Evolutionary conservation across 2,329 filamentous ascomycete genomes (phyloP), one percentile per base, ranked within the genome.

Genomic region (Alternaria sp.): DNA sequence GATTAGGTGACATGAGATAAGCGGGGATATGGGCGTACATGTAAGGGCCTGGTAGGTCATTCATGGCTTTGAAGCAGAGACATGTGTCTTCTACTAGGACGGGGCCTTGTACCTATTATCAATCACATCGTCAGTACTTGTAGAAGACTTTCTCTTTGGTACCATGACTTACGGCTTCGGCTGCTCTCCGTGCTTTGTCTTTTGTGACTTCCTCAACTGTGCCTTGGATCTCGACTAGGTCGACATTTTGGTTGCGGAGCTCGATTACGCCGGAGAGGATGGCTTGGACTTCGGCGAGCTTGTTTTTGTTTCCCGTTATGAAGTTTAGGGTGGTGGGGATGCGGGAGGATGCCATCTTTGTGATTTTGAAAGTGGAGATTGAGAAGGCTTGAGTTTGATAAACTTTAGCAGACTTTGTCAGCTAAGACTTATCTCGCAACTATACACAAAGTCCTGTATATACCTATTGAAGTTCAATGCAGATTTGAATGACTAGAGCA

Each of bases 61-160:
- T 89, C 65, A 97, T 87, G 20, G 95, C 94, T 76, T 92, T 90
- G 79, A 97, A 99, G 84, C 94, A 96, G 53, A 99, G 86, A 71
- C 94, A 94, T 15, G 96, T 99, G 81, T 99, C 96, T 82, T 99
- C 96, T 11, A 97, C 95, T 43, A 99, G 85, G 9, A 97, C 96
- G 4, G 96, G 94, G 1, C 94, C 94, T 74, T 91, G 85, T 51
- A 96, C 82, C 93, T 96, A 21, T 45, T 0, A 46, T 46, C 8
- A 15, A 46, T 20, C 25, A 46, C 14, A 47, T 25, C 2, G 12
- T 46, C 20, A 46, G 44, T 23, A 9, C 3, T 46, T 23, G 37
- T 3, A 41, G n/a, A 41, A 41, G 37, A 18, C n/a, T 41, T n/a
- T 41, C 37, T 18, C 37, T 41, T 18, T 41, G 37, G 37, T 5